Conservation (phyloP, 2,329 filamentous ascomycete species). For the Aspergillus oerlinghausenensis region DNA sequence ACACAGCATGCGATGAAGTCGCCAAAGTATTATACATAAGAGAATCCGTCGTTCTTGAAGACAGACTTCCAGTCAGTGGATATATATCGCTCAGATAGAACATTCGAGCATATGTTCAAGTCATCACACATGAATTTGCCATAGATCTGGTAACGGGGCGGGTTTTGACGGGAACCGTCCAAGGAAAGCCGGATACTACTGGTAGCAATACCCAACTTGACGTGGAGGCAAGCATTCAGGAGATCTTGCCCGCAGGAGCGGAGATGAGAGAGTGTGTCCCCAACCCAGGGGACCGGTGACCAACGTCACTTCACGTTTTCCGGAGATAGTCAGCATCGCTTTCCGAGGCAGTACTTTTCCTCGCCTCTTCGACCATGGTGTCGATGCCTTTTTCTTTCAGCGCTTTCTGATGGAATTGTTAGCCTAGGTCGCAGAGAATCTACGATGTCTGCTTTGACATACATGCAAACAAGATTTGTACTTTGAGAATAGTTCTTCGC, state of each 20-base stretch:
- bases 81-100: background rate
- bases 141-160: background rate
- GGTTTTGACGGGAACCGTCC: background rate
- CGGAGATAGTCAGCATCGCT: constrained; percentile 69
- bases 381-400: constrained; percentile 89
- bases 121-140: background rate
- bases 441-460: constrained; percentile 27
- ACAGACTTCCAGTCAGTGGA: background rate
- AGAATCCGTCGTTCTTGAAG: background rate
- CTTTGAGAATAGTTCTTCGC: constrained; percentile 76
- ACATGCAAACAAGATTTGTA: constrained; percentile 86
- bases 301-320: constrained; percentile 16
- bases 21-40: background rate
- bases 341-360: constrained; percentile 75
- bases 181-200: background rate
- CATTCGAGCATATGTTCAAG: background rate
- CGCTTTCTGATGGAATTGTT: constrained; percentile 57
- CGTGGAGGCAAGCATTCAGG: background rate
- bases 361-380: constrained; percentile 83
- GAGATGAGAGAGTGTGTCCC: background rate
- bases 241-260: background rate
- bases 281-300: background rate
- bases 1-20: background rate
- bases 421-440: background rate
- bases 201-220: background rate